A percentile compares a stretch with the other conserved stretches of the same genome.
These are phyloP conservation scores for Pythium plurisporium DNA, from an alignment of 352 stramenopile genomes.

Conservation along the genomic window DNA sequence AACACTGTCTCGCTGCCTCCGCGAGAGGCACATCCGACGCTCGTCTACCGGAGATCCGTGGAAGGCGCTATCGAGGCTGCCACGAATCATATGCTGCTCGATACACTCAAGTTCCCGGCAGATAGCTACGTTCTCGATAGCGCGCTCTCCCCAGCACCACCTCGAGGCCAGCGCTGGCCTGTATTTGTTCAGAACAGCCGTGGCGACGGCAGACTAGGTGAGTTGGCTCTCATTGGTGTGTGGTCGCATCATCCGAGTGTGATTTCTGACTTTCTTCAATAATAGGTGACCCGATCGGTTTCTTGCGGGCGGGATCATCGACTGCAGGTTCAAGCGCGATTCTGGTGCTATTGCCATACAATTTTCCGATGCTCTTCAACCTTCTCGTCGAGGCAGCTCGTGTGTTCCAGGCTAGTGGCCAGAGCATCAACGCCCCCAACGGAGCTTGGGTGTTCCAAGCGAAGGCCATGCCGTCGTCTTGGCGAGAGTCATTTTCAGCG, in stretches of 20 bases:
- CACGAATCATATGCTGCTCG: slow-evolving; percentile 84
- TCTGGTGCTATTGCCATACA: slow-evolving; percentile 87
- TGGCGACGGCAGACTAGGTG: slow-evolving; percentile 70
- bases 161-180: slow-evolving; percentile 73
- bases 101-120: slow-evolving; percentile 84
- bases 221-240: too few relatives aligned
- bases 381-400: slow-evolving; percentile 77
- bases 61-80: slow-evolving; percentile 77
- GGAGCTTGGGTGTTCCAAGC: slow-evolving; percentile 82
- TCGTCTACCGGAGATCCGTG: slow-evolving; percentile 64
- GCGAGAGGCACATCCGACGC: slow-evolving; percentile 69
- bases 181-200: slow-evolving; percentile 82
- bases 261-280: background rate
- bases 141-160: slow-evolving; percentile 47
- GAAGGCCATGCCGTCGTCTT: slow-evolving; percentile 84
- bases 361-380: slow-evolving; percentile 79
- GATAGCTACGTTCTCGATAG: slow-evolving; percentile 74
- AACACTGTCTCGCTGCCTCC: slow-evolving; percentile 71
- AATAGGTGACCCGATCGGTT: slow-evolving; percentile 73
- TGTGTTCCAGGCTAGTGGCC: slow-evolving; percentile 75
- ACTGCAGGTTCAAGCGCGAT: slow-evolving; percentile 33
- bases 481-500: slow-evolving; percentile 75
- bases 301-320: slow-evolving; percentile 47
- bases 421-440: slow-evolving; percentile 62
- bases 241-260: too few relatives aligned